phyloP scores from a whole-genome alignment of 805 yeast genomes.

The Wickerhamiella kazuoi region DNA sequence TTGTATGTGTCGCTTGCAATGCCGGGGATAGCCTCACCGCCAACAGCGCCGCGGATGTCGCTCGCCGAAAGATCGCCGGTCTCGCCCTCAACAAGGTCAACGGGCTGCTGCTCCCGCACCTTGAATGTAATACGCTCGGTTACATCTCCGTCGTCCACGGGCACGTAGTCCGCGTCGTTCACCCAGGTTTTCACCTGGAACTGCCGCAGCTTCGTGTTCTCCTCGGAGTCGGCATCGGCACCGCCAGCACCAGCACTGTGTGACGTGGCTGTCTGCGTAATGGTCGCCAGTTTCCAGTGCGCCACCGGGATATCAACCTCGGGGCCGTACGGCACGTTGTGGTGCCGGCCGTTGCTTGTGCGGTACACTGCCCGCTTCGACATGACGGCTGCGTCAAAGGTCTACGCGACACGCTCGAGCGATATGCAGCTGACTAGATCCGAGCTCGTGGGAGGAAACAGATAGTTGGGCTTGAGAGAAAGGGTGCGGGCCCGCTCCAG shows the following conservation, averaged over 20 bases:
- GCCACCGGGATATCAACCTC: constrained; percentile 11
- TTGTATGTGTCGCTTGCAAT: constrained; percentile 11
- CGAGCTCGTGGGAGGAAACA: too few species aligned
- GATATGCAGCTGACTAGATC: too few species aligned
- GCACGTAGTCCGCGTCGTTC: constrained; percentile 9
- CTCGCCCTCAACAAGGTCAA: constrained; percentile 6
- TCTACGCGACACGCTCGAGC: too few species aligned
- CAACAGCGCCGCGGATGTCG: constrained; percentile 40
- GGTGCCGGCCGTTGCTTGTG: constrained; percentile 9
- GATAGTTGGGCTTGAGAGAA: too few species aligned
- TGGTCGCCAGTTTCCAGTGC: constrained; percentile 10
- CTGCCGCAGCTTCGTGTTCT: neutral
- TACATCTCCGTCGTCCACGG: constrained; percentile 23
- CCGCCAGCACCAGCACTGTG: neutral
- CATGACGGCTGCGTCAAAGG: too few species aligned
- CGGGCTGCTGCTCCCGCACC: constrained; percentile 5
- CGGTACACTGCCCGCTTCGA: constrained; percentile 13
- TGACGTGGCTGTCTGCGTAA: neutral
- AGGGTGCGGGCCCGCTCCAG: too few species aligned
- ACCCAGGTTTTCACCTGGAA: constrained; percentile 11
- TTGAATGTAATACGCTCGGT: constrained; percentile 20
- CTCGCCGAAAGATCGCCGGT: constrained; percentile 25
- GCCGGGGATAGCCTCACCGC: constrained; percentile 32
- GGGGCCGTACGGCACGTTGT: constrained; percentile 14
- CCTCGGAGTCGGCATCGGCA: neutral